These are phyloP conservation scores for Candida andamanensis DNA, from an alignment of 805 yeast genomes.

Conservation along the genomic window DNA sequence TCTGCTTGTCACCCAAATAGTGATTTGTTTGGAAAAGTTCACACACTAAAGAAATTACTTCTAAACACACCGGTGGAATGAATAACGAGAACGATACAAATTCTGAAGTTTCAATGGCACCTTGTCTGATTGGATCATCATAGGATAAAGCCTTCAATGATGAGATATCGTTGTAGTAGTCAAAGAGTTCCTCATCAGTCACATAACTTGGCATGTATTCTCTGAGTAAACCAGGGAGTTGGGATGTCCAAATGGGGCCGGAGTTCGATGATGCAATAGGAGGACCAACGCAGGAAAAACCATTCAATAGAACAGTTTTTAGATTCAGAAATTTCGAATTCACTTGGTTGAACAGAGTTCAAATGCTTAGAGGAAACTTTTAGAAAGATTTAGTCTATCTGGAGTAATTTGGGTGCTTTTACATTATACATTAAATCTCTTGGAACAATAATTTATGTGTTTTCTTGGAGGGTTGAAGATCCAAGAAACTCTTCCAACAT, in stretches of 20 bases:
- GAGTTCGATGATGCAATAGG: constrained; percentile 37
- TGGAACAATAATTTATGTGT: too few relatives aligned
- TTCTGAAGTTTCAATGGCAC: constrained; percentile 27
- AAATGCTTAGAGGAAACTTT: too few relatives aligned
- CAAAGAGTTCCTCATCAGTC: constrained; percentile 14
- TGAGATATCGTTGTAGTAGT: constrained; percentile 18
- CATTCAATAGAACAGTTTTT: constrained; percentile 26
- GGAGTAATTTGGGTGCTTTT: too few relatives aligned
- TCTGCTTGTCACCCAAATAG: constrained; percentile 34
- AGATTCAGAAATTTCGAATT: too few relatives aligned
- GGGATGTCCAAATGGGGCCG: constrained; percentile 27
- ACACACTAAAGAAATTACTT: constrained; percentile 21
- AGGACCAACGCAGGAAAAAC: constrained; percentile 32
- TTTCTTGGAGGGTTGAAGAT: too few relatives aligned
- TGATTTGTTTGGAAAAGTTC: constrained; percentile 29
- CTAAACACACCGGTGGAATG: constrained; percentile 22
- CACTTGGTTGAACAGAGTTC: too few relatives aligned
- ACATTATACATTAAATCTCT: too few relatives aligned
- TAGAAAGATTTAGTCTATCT: too few relatives aligned
- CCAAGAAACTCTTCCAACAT: too few relatives aligned
- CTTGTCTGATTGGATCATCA: constrained; percentile 24
- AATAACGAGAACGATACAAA: constrained; percentile 22
- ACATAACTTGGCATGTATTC: constrained; percentile 20
- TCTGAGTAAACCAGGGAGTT: constrained; percentile 24
- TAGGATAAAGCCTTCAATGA: constrained; percentile 18